Base-by-base conservation (phyloP, 305 asterid genomes). In the Plantago coronopus region DNA sequence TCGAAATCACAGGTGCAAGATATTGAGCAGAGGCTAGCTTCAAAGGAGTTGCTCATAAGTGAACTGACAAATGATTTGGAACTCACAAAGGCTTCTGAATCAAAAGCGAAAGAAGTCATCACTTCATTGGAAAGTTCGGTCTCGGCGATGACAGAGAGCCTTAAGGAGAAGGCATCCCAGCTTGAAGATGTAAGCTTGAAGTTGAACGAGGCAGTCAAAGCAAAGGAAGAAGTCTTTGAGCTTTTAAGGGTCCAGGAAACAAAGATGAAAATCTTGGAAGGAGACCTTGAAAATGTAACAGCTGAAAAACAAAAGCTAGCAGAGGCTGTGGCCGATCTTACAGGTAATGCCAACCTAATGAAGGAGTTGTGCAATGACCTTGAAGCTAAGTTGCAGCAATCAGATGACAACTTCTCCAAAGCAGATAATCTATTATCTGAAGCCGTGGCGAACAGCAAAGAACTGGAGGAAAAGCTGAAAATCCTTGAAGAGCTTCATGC, bases 351-450 rank as follows among this genome's bases (percentile, higher is more conserved):
- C 47, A 65, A 73, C 67, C 82, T 76, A 72, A 68, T 81, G 86
- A 88, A 89, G 79, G 97, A 83, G 69, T 44, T 83, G 31, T 83
- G 85, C 75, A 69, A 68, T 62, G 94, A 84, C 15, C 95, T 91
- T 9, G 93, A 91, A 76, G 85, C 77, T 5, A 86, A 79, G 82
- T 65, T 84, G 87, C 81, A 78, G 76, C 72, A 74, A 43, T 88
- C 98, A 0, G 88, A 84, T 20, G 93, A 89, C 45, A 85, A 87
- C 54, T 84, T 82, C 73, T 29, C 63, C 73, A 85, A 83, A 62
- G 77, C 87, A 8, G 85, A 89, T 77, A 72, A 87, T 65, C 96
- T 85, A 64, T 71, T 87, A 48, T 71, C 88, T 25, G 87, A 83
- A 83, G 88, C 96, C 61, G 66, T 81, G 67, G 79, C 77, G 17